Evolutionary conservation across 2,329 filamentous ascomycete species (phyloP), one percentile per base, ranked within the genome.

Genomic region (Penicillium sp.): DNA sequence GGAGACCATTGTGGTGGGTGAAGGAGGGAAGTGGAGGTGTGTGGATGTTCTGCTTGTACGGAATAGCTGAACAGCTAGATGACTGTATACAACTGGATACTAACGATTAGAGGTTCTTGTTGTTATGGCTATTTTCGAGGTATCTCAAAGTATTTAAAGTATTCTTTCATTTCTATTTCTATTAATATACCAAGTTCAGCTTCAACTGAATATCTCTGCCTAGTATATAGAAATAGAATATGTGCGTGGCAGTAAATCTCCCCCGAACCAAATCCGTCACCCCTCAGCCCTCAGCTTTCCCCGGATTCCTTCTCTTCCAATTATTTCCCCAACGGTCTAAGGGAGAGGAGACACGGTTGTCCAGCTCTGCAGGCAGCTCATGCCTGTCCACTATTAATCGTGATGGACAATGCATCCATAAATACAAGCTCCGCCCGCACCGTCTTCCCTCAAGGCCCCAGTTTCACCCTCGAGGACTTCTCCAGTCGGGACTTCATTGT

Each of bases 401-500:
- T 60, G 56, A 70, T 69, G 65, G 69, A 71, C 58, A 65, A 62
- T 61, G 61, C 61, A 55, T 67, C 66, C 54, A 58, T 70, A 31
- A 70, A 66, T 50, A 72, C 69, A 33, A 66, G 61, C 53, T 59
- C 44, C 13, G 76, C 80, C 60, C 79, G 83, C 71, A 77, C 82
- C 58, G 77, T 90, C 64, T 91, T 87, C 66, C 84, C 85, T 50
- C 82, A 82, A 68, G 87, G 84, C 34, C 87, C 88, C 53, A 85
- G 79, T 68, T 96, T 96, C 73, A 88, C 83, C 9, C 77, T 97
- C 53, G 88, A 95, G 39, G 89, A 90, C 72, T 88, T 90, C 70
- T 87, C 87, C 50, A 87, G 78, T 67, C 87, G 87, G 62, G 93
- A 97, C 72, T 98, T 97, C 65, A 96, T 97, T 56, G 91, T 97